Evolutionary conservation across 2,329 filamentous ascomycete genomes (phyloP).

Genomic region (Penicillium sp.): DNA sequence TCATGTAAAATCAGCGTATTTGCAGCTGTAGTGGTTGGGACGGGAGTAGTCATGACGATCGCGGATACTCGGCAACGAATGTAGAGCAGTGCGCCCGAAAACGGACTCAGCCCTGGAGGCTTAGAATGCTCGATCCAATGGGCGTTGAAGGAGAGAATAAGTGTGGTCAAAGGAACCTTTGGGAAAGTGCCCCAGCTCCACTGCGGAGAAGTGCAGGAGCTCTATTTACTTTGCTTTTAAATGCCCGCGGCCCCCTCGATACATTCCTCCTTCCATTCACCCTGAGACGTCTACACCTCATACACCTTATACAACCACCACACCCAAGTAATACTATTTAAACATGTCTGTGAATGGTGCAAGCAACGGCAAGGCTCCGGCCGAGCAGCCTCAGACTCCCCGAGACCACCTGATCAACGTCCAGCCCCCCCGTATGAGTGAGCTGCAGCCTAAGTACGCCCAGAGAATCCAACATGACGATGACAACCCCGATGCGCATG

Average conservation of each 20-base stretch:
- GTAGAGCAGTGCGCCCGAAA: not conserved
- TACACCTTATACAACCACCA: too few species aligned
- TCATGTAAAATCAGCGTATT: not conserved
- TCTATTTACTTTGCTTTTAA: slow-evolving; percentile 2
- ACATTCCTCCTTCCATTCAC: not conserved
- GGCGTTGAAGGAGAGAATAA: too few species aligned
- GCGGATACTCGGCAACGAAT: not conserved
- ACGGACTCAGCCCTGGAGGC: slow-evolving; percentile 2
- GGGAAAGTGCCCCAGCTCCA: slow-evolving; percentile 3
- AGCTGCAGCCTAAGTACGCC: slow-evolving; percentile 83
- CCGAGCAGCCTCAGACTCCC: slow-evolving; percentile 11
- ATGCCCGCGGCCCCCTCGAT: slow-evolving; percentile 2
- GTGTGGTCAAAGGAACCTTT: not conserved
- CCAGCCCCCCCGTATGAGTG: slow-evolving; percentile 76
- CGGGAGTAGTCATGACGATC: not conserved
- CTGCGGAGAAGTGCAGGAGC: slow-evolving; percentile 18
- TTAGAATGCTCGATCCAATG: not conserved
- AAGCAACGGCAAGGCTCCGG: slow-evolving; percentile 39
- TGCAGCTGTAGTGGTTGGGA: not conserved
- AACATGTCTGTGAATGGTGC: slow-evolving; percentile 32
- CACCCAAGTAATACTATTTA: not conserved
- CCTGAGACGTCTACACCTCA: too few species aligned
- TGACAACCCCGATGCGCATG: slow-evolving; percentile 69
- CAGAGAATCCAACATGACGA: slow-evolving; percentile 61
- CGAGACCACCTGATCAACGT: slow-evolving; percentile 65